These are phyloP conservation scores for Candida tallmaniae DNA, from an alignment of 805 yeast species.

Conservation along the genomic window DNA sequence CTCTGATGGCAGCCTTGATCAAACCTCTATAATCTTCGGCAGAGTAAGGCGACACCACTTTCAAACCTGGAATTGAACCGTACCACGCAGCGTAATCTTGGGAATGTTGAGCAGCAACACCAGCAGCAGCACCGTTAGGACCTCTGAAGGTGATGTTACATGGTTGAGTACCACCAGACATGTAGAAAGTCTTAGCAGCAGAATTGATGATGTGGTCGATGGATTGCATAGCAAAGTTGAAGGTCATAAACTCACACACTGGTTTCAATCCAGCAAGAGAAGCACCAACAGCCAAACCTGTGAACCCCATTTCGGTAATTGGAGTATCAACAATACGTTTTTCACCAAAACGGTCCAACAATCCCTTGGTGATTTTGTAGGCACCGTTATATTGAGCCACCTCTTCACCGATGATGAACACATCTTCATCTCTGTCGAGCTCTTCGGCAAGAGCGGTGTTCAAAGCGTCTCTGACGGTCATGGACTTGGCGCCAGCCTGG, in stretches of 20 bases:
- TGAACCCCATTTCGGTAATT: constrained; percentile 98
- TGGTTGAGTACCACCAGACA: constrained; percentile 99
- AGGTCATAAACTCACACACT: constrained; percentile 97
- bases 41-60: constrained; percentile 92
- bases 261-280: constrained; percentile 97
- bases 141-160: constrained; percentile 98
- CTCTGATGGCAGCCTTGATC: constrained; percentile 94
- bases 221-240: constrained; percentile 99
- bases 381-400: constrained; percentile 99
- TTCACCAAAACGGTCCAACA: constrained; percentile 92
- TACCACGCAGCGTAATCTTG: constrained; percentile 98
- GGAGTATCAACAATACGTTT: constrained; percentile 94
- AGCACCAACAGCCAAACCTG: constrained; percentile 93
- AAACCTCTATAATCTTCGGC: constrained; percentile 96
- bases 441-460: constrained; percentile 96
- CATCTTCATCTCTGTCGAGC: constrained; percentile 90
- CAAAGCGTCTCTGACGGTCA: constrained; percentile 96
- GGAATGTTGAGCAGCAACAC: constrained; percentile 99
- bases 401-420: constrained; percentile 97
- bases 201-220: constrained; percentile 98
- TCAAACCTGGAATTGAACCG: constrained; percentile 96
- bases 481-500: constrained; percentile 48
- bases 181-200: constrained; percentile 97
- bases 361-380: constrained; percentile 92
- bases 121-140: constrained; percentile 99